These are phyloP conservation scores for Trichoderma gamsii DNA, from an alignment of 495 filamentous ascomycete species.

Conservation along the genomic window DNA sequence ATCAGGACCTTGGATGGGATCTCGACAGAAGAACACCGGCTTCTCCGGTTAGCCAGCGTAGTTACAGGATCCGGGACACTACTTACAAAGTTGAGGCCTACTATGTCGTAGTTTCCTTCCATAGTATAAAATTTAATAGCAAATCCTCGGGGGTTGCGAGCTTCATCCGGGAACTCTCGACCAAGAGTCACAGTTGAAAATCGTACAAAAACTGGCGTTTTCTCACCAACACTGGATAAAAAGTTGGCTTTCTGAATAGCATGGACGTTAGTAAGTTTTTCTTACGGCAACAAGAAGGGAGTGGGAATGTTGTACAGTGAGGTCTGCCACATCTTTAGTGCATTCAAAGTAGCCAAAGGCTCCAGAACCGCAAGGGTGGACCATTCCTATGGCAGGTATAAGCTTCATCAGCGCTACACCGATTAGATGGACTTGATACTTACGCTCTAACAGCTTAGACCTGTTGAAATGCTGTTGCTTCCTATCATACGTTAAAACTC, in stretches of 20 bases:
- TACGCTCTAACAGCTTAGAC: slow-evolving; percentile 35
- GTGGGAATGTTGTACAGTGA: slow-evolving; percentile 16
- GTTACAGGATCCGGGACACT: slow-evolving; percentile 20
- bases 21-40: slow-evolving; percentile 55
- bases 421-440: slow-evolving; percentile 18
- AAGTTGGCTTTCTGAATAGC: slow-evolving; percentile 32
- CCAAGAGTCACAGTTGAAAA: slow-evolving; percentile 54
- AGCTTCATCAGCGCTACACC: no score
- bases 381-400: slow-evolving; percentile 32
- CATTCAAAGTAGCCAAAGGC: slow-evolving; percentile 49
- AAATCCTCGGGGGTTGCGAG: slow-evolving; percentile 53
- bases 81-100: slow-evolving; percentile 41
- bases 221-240: slow-evolving; percentile 40
- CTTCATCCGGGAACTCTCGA: slow-evolving; percentile 47
- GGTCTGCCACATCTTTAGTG: slow-evolving; percentile 41
- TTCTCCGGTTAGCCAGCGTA: slow-evolving; percentile 16
- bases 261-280: neutral
- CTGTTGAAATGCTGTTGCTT: slow-evolving; percentile 45
- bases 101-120: slow-evolving; percentile 56
- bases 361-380: slow-evolving; percentile 45
- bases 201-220: slow-evolving; percentile 50
- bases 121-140: slow-evolving; percentile 58
- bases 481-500: slow-evolving; percentile 25
- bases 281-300: neutral
- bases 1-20: slow-evolving; percentile 55